Percentiles rank a stretch among this genome's conserved stretches.
These are phyloP conservation scores for Dictyophora rubrovolvata DNA, from an alignment of 768 basidiomycete genomes.

Conservation along the genomic window DNA sequence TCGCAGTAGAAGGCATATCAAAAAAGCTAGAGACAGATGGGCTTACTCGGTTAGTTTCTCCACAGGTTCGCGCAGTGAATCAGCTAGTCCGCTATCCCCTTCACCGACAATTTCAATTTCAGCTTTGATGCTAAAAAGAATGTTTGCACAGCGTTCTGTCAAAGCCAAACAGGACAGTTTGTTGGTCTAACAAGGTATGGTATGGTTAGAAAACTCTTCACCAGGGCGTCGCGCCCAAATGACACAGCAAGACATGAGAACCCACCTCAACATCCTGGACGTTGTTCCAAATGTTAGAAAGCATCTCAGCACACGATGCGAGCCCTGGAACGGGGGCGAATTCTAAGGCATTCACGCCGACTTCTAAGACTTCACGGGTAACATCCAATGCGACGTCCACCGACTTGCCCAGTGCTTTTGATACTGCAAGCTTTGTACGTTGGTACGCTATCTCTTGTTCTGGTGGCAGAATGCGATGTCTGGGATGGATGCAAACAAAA, in stretches of 20 bases:
- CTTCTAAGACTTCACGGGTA: constrained; percentile 34
- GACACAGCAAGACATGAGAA: constrained; percentile 5
- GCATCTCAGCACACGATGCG: constrained; percentile 35
- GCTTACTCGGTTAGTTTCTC: constrained; percentile 41
- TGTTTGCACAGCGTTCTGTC: constrained; percentile 61
- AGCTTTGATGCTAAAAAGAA: constrained; percentile 51
- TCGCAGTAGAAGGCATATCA: neutral
- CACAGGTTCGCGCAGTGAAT: constrained; percentile 43
- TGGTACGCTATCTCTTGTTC: constrained; percentile 32
- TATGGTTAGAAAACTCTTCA: neutral
- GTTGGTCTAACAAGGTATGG: constrained; percentile 39
- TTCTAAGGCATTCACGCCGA: constrained; percentile 32
- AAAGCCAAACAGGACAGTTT: constrained; percentile 58
- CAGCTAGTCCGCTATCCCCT: constrained; percentile 26
- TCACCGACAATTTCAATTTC: constrained; percentile 51
- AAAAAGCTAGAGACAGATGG: neutral
- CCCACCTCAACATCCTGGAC: constrained; percentile 52
- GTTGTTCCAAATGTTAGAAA: constrained; percentile 58
- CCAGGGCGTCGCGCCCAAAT: neutral
- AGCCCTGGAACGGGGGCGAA: constrained; percentile 51
- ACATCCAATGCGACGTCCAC: constrained; percentile 33
- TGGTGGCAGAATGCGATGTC: constrained; percentile 25
- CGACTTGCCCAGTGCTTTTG: constrained; percentile 9
- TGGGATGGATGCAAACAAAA: neutral
- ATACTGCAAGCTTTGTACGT: constrained; percentile 18